Conservation (phyloP, 805 yeast species). For the Jamesozyma rosinii region DNA sequence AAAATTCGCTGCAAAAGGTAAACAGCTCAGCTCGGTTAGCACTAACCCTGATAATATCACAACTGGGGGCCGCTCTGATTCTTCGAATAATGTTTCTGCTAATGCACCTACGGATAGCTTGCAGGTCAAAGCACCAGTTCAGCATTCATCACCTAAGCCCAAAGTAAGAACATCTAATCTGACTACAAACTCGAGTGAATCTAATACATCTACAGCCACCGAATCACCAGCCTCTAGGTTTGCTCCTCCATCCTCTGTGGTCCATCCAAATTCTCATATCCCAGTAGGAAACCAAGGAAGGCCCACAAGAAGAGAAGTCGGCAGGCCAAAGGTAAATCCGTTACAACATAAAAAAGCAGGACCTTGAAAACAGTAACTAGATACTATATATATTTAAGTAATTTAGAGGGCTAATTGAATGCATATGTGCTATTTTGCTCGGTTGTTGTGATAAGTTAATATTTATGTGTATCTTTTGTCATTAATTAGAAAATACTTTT, state of each 20-base stretch:
- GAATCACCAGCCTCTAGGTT: slow-evolving; percentile 8
- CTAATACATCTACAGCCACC: background rate
- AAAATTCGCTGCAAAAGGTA: slow-evolving; percentile 29
- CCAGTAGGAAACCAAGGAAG: slow-evolving; percentile 5
- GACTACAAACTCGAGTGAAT: background rate
- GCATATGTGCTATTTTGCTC: background rate
- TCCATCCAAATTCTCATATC: slow-evolving; percentile 19
- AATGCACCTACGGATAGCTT: background rate
- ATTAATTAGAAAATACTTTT: too few species aligned
- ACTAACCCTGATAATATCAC: background rate
- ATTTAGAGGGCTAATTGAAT: too few species aligned
- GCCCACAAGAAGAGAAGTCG: slow-evolving; percentile 22
- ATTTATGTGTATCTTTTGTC: too few species aligned
- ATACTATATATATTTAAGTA: too few species aligned
- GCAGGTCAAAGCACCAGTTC: background rate
- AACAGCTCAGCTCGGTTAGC: slow-evolving; percentile 8
- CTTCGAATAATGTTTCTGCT: background rate
- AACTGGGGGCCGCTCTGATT: background rate
- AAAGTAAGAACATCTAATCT: background rate
- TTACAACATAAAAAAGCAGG: slow-evolving; percentile 10
- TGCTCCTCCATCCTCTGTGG: slow-evolving; percentile 22
- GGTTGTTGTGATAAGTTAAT: background rate
- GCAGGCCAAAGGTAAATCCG: slow-evolving; percentile 26
- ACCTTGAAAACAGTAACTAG: slow-evolving; percentile 3
- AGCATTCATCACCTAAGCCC: background rate